Evolutionary conservation across 345 rosid genomes (phyloP).

Genomic region (Eucalyptus pauciflora): DNA sequence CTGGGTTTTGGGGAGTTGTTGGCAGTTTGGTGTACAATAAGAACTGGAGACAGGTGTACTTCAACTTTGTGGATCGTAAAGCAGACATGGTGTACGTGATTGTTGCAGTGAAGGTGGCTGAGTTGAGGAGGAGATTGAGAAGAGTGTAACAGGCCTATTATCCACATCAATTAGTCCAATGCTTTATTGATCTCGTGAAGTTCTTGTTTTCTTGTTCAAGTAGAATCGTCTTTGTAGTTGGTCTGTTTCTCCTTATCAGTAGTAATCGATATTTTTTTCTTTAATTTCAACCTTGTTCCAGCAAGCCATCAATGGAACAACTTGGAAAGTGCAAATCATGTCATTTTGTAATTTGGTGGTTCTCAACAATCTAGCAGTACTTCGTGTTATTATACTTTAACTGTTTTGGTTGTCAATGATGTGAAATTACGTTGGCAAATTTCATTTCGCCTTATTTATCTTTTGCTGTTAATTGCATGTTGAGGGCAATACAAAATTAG

Average conservation of each 20-base stretch:
- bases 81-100: not conserved
- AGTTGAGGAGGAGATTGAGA: not conserved
- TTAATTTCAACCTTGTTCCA: not conserved
- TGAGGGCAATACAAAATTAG: not conserved
- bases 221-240: not conserved
- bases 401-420: not conserved
- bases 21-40: not conserved
- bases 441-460: not conserved
- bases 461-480: not conserved
- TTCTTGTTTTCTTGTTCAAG: not conserved
- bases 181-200: not conserved
- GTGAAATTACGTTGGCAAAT: not conserved
- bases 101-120: not conserved
- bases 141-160: not conserved
- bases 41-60: not conserved
- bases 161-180: not conserved
- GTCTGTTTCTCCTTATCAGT: accelerated
- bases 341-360: too few species aligned
- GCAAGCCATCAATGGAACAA: accelerated
- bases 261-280: not conserved
- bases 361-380: not conserved
- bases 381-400: not conserved
- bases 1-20: not conserved
- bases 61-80: not conserved
- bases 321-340: not conserved